Conservation (phyloP, 2,329 filamentous ascomycete genomes). For the Fusarium sp. region DNA sequence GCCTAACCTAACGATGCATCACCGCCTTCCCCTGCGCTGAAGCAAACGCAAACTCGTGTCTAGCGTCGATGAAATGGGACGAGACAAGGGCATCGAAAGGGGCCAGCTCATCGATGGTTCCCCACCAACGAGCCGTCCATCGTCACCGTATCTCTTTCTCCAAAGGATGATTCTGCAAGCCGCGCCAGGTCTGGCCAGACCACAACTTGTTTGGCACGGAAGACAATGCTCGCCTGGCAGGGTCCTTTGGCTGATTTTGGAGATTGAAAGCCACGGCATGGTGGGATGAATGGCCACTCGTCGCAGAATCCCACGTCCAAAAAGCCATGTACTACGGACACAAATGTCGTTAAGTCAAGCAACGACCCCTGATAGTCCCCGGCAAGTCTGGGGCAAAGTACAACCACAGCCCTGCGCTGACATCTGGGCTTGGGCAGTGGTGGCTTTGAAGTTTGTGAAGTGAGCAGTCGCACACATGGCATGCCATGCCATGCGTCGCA, state of each 20-base stretch:
- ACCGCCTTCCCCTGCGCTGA: conserved; percentile 44
- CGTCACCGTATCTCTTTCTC: conserved; percentile 48
- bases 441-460: conserved; percentile 40
- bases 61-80: conserved; percentile 47
- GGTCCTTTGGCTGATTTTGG: conserved; percentile 32
- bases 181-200: conserved; percentile 21
- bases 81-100: conserved; percentile 47
- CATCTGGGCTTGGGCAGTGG: conserved; percentile 37
- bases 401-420: conserved; percentile 44
- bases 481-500: conserved; percentile 10
- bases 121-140: conserved; percentile 44
- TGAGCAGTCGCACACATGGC: conserved; percentile 36
- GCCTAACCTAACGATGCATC: conserved; percentile 49
- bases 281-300: conserved; percentile 36
- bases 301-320: conserved; percentile 27
- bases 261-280: conserved; percentile 23
- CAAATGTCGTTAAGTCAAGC: conserved; percentile 40
- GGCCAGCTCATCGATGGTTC: conserved; percentile 48
- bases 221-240: conserved; percentile 30
- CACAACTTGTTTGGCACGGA: conserved; percentile 22
- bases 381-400: conserved; percentile 43
- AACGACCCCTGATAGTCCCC: conserved; percentile 38
- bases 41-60: conserved; percentile 40
- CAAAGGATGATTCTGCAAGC: conserved; percentile 42
- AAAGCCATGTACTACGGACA: conserved; percentile 16